Conservation (phyloP, 2,329 filamentous ascomycete genomes). For the Xylaria sp. region DNA sequence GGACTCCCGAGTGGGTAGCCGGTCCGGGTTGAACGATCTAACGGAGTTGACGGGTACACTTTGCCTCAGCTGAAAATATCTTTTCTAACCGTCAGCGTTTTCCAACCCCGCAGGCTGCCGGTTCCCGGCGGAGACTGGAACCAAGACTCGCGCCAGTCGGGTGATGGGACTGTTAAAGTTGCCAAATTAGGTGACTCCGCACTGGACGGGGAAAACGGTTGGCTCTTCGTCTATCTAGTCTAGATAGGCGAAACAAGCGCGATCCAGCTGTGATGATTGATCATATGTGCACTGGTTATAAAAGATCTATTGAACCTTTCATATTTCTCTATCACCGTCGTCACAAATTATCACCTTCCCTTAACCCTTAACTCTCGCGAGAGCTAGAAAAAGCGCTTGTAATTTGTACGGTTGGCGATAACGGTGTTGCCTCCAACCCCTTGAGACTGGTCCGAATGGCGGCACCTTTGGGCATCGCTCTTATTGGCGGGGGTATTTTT, state of each 20-base stretch:
- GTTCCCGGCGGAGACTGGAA: neutral
- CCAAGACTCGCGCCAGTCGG: conserved; percentile 18
- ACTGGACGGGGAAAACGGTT: conserved; percentile 1
- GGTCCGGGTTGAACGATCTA: neutral
- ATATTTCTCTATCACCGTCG: neutral
- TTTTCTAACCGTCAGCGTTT: neutral
- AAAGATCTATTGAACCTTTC: neutral
- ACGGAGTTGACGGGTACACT: neutral
- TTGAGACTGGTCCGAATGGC: conserved; percentile 40
- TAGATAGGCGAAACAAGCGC: neutral
- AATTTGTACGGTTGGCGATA: neutral
- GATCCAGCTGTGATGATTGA: conserved; percentile 1
- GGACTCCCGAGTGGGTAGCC: too few relatives aligned
- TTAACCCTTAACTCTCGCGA: neutral
- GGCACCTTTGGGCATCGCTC: conserved; percentile 60
- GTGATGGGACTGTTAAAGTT: conserved; percentile 24
- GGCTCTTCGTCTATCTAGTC: conserved; percentile 11
- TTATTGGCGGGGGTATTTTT: conserved; percentile 68
- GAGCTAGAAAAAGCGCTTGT: neutral
- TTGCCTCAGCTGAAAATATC: neutral
- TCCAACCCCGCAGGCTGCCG: neutral
- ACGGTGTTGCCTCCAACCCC: conserved; percentile 5
- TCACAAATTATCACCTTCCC: neutral
- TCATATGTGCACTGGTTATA: conserved; percentile 4
- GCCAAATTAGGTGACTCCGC: conserved; percentile 33